Base-by-base conservation (phyloP, 2,329 filamentous ascomycete genomes). In the Calonectria hongkongensis region DNA sequence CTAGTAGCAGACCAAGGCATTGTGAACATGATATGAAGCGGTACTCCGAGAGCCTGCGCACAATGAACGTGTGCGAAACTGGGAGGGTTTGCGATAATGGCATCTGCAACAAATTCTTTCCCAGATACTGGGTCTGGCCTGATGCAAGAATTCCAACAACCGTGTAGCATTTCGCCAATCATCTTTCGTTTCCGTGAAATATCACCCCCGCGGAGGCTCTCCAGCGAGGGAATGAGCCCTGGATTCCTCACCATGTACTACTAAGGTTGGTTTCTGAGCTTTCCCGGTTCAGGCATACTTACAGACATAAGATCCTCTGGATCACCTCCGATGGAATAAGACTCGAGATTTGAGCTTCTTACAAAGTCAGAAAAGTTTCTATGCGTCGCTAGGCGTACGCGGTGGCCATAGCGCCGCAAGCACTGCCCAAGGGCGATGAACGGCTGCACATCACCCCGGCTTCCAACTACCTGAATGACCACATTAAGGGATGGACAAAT, bases 191-290 rank as follows among this genome's bases (percentile, higher is more conserved):
- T 45, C 1, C 21, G 36, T 2, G 10, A 18, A 21, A 68, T 56
- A 12, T 68, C 65, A 0, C 65, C 65, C 10, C 18, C 25, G 2
- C 10, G 27, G 15, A 68, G 28, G 21, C 51, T 68, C 16, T 36
- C 9, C 27, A 68, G 21, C 4, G 93, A 93, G 2, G 95, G 95
- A 92, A 97, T 95, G 36, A 97, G 86, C 0, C 95, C 94, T 0
- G 95, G 94, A 77, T 97, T 94, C 83, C 95, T 95, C 48, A 97
- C 94, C 95, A 97, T 97, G 18, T 58, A 58, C 41, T 43, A 43
- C 15, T 2, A 43, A 18, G 2, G 41, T n/a, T 9, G 13, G n/a
- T 25, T 8, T 10, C n/a, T 50, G n/a, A 50, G 27, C 25, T 21
- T 50, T 1, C 8, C n/a, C n/a, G 12, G 7, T 50, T 28, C n/a